Conservation (phyloP, 2,329 filamentous ascomycete species). For the Ophiostoma quercus region DNA sequence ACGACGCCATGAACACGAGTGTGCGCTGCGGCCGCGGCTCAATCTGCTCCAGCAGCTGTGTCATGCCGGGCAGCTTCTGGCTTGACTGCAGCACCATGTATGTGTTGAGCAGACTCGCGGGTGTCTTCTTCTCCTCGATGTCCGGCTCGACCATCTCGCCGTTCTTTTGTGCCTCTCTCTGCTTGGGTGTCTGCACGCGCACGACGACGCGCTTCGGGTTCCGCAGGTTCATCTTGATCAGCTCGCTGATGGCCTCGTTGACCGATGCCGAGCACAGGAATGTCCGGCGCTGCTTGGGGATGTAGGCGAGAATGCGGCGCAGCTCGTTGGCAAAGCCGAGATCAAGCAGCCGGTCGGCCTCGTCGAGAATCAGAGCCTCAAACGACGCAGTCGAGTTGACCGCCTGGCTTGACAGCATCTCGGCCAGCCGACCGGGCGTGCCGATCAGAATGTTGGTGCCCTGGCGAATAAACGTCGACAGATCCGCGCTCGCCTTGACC, state of each 20-base stretch:
- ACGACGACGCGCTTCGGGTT: slow-evolving; percentile 95
- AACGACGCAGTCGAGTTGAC: slow-evolving; percentile 88
- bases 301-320: slow-evolving; percentile 71
- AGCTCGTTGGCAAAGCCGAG: slow-evolving; percentile 90
- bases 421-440: slow-evolving; percentile 78
- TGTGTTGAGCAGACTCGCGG: slow-evolving; percentile 86
- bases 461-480: slow-evolving; percentile 75
- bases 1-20: slow-evolving; percentile 90
- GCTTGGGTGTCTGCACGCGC: slow-evolving; percentile 70
- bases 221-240: slow-evolving; percentile 83
- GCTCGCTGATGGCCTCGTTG: slow-evolving; percentile 89
- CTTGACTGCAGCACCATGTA: slow-evolving; percentile 71
- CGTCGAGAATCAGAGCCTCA: slow-evolving; percentile 86
- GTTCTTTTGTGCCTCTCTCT: slow-evolving; percentile 30
- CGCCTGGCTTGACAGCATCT: slow-evolving; percentile 78
- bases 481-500: slow-evolving; percentile 73
- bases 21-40: slow-evolving; percentile 73
- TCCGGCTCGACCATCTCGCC: slow-evolving; percentile 44
- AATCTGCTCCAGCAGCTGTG: slow-evolving; percentile 63
- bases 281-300: slow-evolving; percentile 90
- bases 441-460: slow-evolving; percentile 86
- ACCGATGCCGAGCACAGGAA: slow-evolving; percentile 93
- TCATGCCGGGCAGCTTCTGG: slow-evolving; percentile 72
- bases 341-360: slow-evolving; percentile 88
- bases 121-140: slow-evolving; percentile 77